These are phyloP conservation scores for Termitomyces heimii DNA, from an alignment of 768 basidiomycete genomes.

Conservation along the genomic window DNA sequence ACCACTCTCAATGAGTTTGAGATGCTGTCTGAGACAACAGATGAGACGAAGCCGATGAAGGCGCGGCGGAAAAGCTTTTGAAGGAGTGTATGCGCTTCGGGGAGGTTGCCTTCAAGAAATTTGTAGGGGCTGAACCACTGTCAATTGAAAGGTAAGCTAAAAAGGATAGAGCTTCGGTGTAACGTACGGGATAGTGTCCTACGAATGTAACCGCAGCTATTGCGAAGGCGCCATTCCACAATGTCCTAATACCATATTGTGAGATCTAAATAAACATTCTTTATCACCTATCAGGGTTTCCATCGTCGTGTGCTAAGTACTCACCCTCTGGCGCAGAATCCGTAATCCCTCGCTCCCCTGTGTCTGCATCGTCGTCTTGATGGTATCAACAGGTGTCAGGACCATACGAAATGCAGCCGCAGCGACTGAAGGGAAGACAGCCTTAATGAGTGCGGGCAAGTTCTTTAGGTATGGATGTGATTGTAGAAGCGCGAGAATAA, in stretches of 20 bases:
- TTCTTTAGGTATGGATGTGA: constrained; percentile 66
- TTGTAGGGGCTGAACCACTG: constrained; percentile 89
- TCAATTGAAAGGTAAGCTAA: not conserved
- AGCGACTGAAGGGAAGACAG: constrained; percentile 69
- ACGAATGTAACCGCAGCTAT: constrained; percentile 94
- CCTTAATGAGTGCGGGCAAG: constrained; percentile 65
- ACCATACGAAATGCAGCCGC: constrained; percentile 87
- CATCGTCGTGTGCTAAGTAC: constrained; percentile 10
- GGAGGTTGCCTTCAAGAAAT: constrained; percentile 61
- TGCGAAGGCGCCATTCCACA: constrained; percentile 91
- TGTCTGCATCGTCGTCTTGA: constrained; percentile 95
- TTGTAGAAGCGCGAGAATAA: constrained; percentile 80
- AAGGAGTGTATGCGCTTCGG: constrained; percentile 41
- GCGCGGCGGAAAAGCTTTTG: constrained; percentile 74
- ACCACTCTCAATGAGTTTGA: constrained; percentile 89
- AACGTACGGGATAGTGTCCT: constrained; percentile 73
- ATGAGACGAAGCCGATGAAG: constrained; percentile 87
- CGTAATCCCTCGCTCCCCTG: constrained; percentile 67
- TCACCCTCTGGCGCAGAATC: constrained; percentile 62
- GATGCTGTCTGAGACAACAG: constrained; percentile 77
- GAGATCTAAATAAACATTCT: constrained; percentile 40
- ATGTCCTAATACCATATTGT: constrained; percentile 64
- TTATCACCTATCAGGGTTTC: not conserved
- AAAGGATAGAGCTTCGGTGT: not conserved
- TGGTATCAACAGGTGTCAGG: constrained; percentile 88